These are phyloP conservation scores for Zelonia costaricensis DNA, from an alignment of 208 protist species.

Conservation along the genomic window DNA sequence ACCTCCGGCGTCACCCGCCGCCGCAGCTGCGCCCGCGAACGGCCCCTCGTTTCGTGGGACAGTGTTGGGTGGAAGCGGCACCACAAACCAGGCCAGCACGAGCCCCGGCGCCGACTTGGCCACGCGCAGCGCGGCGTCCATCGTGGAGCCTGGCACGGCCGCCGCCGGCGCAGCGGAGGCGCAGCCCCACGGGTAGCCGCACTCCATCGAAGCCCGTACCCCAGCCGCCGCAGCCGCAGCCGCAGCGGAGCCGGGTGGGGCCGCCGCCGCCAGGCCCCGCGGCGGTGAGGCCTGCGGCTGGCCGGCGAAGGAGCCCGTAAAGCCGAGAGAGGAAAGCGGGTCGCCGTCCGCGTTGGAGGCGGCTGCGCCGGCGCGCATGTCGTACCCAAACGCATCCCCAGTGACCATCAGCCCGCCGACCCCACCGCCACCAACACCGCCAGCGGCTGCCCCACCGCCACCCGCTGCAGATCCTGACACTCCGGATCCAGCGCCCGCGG, in stretches of 20 bases:
- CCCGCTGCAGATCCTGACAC: neutral
- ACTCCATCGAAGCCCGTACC: constrained; percentile 20
- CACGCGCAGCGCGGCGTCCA: constrained; percentile 22
- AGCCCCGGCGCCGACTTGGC: constrained; percentile 33
- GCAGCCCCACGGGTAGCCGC: constrained; percentile 42
- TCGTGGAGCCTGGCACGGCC: constrained; percentile 7
- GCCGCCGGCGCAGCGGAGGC: constrained; percentile 7
- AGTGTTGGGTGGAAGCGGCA: constrained; percentile 17
- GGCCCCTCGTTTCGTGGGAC: constrained; percentile 15
- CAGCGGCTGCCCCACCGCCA: neutral
- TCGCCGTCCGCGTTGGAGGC: neutral
- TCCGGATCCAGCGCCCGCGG: neutral
- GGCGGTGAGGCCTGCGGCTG: neutral
- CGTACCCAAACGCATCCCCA: neutral
- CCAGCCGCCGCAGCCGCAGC: constrained; percentile 9
- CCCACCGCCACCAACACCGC: neutral
- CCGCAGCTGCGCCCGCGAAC: constrained; percentile 12
- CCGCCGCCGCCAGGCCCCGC: neutral
- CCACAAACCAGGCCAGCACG: constrained; percentile 52
- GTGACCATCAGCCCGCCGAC: neutral
- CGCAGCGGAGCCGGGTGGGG: neutral
- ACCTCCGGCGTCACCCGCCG: neutral
- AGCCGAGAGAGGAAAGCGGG: neutral
- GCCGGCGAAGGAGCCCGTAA: neutral
- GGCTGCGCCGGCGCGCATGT: neutral